Evolutionary conservation across 1,139 yeast genomes (phyloP).

Genomic region (Saccharomyces hybrid): DNA sequence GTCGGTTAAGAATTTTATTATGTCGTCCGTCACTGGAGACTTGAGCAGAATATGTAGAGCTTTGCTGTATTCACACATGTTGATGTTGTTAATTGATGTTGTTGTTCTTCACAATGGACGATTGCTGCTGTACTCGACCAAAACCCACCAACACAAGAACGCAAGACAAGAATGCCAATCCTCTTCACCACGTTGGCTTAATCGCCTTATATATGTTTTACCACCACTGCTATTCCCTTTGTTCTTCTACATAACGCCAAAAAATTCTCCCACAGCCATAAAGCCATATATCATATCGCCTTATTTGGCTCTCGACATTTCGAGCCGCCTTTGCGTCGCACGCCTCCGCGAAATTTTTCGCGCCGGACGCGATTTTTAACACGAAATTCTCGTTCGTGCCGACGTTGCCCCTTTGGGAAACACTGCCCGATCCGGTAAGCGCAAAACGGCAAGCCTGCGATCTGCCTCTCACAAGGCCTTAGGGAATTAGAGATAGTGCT

Average conservation of each 20-base stretch:
- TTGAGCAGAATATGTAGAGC: constrained; percentile 28
- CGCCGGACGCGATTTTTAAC: neutral
- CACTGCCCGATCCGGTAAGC: neutral
- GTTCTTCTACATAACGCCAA: neutral
- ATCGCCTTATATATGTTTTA: neutral
- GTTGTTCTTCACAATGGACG: constrained; percentile 5
- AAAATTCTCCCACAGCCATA: neutral
- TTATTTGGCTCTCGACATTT: neutral
- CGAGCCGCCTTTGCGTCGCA: neutral
- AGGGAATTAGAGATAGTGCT: neutral
- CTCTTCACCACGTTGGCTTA: neutral
- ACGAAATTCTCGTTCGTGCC: neutral
- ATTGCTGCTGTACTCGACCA: neutral
- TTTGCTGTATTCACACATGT: constrained; percentile 25
- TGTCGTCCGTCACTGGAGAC: constrained; percentile 32
- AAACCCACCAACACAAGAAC: neutral
- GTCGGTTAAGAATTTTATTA: constrained; percentile 28
- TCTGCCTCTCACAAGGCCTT: neutral
- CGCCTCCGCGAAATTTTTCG: neutral
- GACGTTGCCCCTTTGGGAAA: neutral
- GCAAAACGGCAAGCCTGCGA: neutral
- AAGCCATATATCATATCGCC: neutral
- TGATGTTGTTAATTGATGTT: neutral
- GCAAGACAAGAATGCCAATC: neutral
- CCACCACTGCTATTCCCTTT: neutral